Conservation (phyloP, 371 early-diverging fungal species). For the Cokeromyces recurvatus region DNA sequence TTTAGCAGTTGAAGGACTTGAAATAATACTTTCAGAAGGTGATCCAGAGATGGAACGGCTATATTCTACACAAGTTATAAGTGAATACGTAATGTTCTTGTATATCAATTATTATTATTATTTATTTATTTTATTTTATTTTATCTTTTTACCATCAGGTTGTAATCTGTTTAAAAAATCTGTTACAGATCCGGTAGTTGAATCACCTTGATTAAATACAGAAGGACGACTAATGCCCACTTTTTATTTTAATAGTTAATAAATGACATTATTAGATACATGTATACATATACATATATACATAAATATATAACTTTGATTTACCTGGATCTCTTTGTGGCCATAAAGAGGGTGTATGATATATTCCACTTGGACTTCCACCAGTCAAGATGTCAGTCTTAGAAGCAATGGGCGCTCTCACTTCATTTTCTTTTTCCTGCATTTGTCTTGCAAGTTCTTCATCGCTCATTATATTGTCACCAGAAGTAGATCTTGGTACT, state of each 20-base stretch:
- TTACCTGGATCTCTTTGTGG: conserved; percentile 5
- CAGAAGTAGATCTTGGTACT: conserved; percentile 2
- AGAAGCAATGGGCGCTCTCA: conserved; percentile 78
- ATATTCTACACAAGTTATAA: too few species aligned
- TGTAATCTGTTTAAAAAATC: conserved; percentile 21
- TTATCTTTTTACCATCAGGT: conserved; percentile 6
- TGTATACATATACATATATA: too few species aligned
- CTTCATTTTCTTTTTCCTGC: conserved; percentile 42
- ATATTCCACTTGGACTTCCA: conserved; percentile 5
- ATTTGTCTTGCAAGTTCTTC: conserved; percentile 51
- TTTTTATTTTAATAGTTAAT: not conserved
- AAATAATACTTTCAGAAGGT: not conserved
- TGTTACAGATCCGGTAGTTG: conserved; percentile 28
- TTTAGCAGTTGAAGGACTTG: conserved; percentile 33
- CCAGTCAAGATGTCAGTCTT: conserved; percentile 71
- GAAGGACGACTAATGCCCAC: too few species aligned
- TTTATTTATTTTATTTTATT: too few species aligned
- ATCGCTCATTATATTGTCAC: conserved; percentile 17
- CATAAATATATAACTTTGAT: too few species aligned
- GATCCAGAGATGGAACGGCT: not conserved
- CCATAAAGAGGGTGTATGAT: not conserved
- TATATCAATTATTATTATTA: too few species aligned
- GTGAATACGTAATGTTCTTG: too few species aligned
- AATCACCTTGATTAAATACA: conserved; percentile 50
- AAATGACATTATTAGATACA: too few species aligned